Percentiles rank a stretch among this genome's conserved stretches.
These are phyloP conservation scores for Tetratostichococcus sp. DNA, from an alignment of 139 green algal species.

Conservation along the genomic window DNA sequence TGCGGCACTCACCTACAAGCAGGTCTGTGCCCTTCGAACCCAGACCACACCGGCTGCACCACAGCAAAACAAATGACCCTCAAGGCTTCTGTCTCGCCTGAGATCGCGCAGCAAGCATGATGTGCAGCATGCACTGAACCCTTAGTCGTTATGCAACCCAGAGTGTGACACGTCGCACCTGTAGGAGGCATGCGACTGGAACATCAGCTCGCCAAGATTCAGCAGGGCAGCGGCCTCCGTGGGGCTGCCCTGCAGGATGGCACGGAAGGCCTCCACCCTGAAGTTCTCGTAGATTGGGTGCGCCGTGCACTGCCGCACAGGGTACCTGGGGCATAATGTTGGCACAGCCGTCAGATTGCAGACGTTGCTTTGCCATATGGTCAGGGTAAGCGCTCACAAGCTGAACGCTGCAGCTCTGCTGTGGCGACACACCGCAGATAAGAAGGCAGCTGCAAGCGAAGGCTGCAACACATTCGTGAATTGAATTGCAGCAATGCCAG, in stretches of 20 bases:
- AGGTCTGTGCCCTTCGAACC: slow-evolving; percentile 48
- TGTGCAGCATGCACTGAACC: too few relatives aligned
- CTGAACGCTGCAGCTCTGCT: too few relatives aligned
- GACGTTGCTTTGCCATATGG: too few relatives aligned
- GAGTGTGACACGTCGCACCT: neutral
- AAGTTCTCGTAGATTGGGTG: slow-evolving; percentile 85
- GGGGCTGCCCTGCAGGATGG: slow-evolving; percentile 30
- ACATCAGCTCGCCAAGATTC: slow-evolving; percentile 89
- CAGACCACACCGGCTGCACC: slow-evolving; percentile 67
- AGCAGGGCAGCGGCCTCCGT: slow-evolving; percentile 16
- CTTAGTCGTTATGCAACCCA: neutral
- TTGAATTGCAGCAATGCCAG: too few relatives aligned
- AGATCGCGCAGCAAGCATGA: too few relatives aligned
- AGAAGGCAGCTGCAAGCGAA: too few relatives aligned
- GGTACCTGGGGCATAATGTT: slow-evolving; percentile 30
- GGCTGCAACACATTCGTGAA: too few relatives aligned
- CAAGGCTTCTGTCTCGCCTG: too few relatives aligned
- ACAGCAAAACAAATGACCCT: too few relatives aligned
- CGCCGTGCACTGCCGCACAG: slow-evolving; percentile 47
- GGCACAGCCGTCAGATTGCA: neutral
- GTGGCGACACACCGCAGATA: too few relatives aligned
- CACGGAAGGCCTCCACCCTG: slow-evolving; percentile 65
- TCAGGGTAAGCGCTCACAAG: too few relatives aligned
- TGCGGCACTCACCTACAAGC: slow-evolving; percentile 46
- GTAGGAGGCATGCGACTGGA: slow-evolving; percentile 56